Evolutionary conservation across 139 green algal genomes (phyloP).

Genomic region (Chlorella sp.): DNA sequence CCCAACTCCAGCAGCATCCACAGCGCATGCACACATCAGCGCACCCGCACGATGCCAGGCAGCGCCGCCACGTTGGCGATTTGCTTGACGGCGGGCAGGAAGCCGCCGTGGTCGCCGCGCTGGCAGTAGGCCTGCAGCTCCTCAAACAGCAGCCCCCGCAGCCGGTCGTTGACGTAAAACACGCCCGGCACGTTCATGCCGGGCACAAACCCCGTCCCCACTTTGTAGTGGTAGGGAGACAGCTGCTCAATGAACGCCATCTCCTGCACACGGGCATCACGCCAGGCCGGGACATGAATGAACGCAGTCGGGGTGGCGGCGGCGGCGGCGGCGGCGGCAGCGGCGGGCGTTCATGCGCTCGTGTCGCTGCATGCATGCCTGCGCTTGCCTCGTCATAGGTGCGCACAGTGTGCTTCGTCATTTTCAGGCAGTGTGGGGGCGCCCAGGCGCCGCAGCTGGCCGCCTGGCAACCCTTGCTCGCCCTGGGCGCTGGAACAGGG

Average conservation of each 20-base stretch:
- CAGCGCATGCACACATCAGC: background rate
- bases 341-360: background rate
- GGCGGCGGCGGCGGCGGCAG: background rate
- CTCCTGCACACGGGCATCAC: conserved; percentile 29
- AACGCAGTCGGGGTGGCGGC: background rate
- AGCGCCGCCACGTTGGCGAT: conserved; percentile 90
- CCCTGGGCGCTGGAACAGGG: too few relatives aligned
- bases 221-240: conserved; percentile 78
- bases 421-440: too few relatives aligned
- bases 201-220: conserved; percentile 86
- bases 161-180: conserved; percentile 86
- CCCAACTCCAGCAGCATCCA: background rate
- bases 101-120: conserved; percentile 68
- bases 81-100: conserved; percentile 91
- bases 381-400: too few relatives aligned
- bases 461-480: too few relatives aligned
- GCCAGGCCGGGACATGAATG: background rate
- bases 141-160: conserved; percentile 80
- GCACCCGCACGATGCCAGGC: conserved; percentile 84
- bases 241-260: conserved; percentile 49
- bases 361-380: too few relatives aligned
- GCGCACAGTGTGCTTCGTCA: too few relatives aligned
- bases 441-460: too few relatives aligned
- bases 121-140: conserved; percentile 70
- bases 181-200: conserved; percentile 79